Conservation (phyloP, 2,329 filamentous ascomycete species). For the Fusarium floridanum region DNA sequence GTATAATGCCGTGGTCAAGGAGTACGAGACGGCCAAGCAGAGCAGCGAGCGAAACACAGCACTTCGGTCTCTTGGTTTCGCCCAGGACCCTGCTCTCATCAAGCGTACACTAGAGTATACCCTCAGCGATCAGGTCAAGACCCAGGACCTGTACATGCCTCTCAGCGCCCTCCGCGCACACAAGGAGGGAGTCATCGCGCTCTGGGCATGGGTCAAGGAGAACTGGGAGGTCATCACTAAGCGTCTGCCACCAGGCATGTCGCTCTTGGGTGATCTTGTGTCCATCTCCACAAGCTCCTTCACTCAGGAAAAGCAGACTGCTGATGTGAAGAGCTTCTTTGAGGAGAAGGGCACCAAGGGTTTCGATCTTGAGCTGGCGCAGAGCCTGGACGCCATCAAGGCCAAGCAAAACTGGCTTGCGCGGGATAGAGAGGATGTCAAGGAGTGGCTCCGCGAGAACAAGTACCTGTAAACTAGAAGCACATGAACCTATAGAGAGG, state of each 20-base stretch:
- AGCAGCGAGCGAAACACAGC: conserved; percentile 91
- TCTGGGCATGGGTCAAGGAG: conserved; percentile 85
- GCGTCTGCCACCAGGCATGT: conserved; percentile 86
- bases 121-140: conserved; percentile 86
- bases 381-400: conserved; percentile 85
- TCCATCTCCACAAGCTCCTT: conserved; percentile 86
- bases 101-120: conserved; percentile 82
- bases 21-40: conserved; percentile 67
- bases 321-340: conserved; percentile 86
- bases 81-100: conserved; percentile 83
- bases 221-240: conserved; percentile 90
- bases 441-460: conserved; percentile 61
- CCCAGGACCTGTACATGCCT: conserved; percentile 94
- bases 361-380: conserved; percentile 89
- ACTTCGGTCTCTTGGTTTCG: conserved; percentile 83
- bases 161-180: conserved; percentile 83
- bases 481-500: conserved; percentile 2
- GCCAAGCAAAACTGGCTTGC: conserved; percentile 76
- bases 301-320: conserved; percentile 80
- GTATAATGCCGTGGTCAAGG: conserved; percentile 46
- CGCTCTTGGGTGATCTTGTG: conserved; percentile 88
- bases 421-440: conserved; percentile 78
- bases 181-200: conserved; percentile 80
- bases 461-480: conserved; percentile 43
- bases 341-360: conserved; percentile 82